Base-by-base conservation (phyloP, 2,329 filamentous ascomycete species). In the Fonsecaea erecta region DNA sequence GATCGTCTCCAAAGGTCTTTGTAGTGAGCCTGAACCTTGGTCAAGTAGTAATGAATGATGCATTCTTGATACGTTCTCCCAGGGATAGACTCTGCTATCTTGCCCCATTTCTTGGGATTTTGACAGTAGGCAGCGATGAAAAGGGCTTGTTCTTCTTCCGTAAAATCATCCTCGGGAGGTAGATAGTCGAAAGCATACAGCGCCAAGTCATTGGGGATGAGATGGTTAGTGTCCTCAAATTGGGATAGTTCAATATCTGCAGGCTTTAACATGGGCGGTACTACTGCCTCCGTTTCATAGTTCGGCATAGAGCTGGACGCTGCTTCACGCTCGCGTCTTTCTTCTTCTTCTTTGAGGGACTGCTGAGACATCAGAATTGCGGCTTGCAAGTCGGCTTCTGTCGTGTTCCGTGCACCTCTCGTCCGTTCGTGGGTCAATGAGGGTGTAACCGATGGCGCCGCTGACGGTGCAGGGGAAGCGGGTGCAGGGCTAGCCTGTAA, bases 21-120 rank as follows among this genome's bases (percentile, higher is more conserved):
- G 72, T 83, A 83, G 55, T 81, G 81, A 60, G 79, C 79, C 52
- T 81, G 77, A 63, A 79, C 77, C 68, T 83, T 83, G 3, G 81
- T 83, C 61, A 81, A 72, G 68, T 83, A 83, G 67, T 83, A 83
- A 68, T 83, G 81, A 59, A 78, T 71, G 56, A 83, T 82, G 66
- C 81, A 83, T 61, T 83, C 77, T 68, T 80, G 77, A 73, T 80
- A 83, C 40, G 77, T 76, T 24, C 81, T 78, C 12, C 77, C 78
- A 37, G 80, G 79, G 28, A 83, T 69, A 26, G 76, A 74, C 57
- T 81, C 79, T 2, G 81, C 81, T 65, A 83, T 83, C 68, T 81
- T 81, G 24, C 81, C 80, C 79, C 81, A 83, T 74, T 80, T 81
- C 75, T 83, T 83, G 2, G 81, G 81, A 60, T 78, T 73, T 3